A percentile compares a stretch with the other conserved stretches of the same genome.
Conservation (phyloP, 345 rosid genomes). For the Lagerstroemia speciosa region DNA sequence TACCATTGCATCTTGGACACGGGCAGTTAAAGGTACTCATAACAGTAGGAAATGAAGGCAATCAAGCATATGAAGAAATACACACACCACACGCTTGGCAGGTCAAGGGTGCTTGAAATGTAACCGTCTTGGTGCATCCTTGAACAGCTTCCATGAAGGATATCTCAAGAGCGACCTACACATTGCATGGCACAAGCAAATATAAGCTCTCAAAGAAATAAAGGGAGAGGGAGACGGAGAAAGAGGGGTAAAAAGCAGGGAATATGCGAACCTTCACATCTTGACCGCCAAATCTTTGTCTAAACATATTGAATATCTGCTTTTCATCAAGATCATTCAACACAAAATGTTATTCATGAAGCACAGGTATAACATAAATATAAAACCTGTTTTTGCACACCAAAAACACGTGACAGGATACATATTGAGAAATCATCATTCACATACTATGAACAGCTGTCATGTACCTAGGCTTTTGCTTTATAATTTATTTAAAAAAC, state of each 20-base stretch:
- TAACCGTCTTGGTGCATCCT: conserved; percentile 76
- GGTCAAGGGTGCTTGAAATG: conserved; percentile 73
- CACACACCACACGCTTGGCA: conserved; percentile 88
- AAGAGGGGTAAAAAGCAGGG: background rate
- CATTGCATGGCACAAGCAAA: conserved; percentile 10
- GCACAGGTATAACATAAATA: background rate
- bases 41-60: background rate
- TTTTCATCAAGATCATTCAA: conserved; percentile 15
- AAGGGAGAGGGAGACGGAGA: conserved; percentile 2
- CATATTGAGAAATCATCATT: background rate
- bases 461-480: background rate
- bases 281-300: conserved; percentile 65
- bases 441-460: too few species aligned
- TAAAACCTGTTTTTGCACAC: background rate
- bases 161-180: conserved; percentile 67
- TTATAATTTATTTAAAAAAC: background rate
- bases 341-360: background rate
- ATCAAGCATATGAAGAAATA: background rate
- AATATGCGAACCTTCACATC: conserved; percentile 67
- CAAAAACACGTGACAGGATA: background rate
- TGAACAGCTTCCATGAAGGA: conserved; percentile 99
- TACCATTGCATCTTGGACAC: background rate
- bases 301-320: conserved; percentile 58
- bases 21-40: background rate
- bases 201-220: background rate